Conservation (phyloP, 2,329 filamentous ascomycete genomes). For the Xylaria sp. region DNA sequence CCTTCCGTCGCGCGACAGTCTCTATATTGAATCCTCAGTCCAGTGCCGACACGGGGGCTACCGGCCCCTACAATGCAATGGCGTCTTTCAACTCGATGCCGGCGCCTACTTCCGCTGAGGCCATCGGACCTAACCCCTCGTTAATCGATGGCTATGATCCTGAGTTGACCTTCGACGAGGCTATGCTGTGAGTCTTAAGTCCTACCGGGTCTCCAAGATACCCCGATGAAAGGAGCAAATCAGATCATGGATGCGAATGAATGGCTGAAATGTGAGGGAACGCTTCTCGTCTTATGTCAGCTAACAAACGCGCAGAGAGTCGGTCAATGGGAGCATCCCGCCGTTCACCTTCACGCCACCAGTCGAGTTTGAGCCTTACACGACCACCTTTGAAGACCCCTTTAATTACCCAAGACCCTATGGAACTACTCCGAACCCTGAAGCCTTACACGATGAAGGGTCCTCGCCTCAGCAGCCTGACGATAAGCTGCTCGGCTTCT, state of each 20-base stretch:
- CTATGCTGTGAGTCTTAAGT: conserved; percentile 45
- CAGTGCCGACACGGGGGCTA: conserved; percentile 22
- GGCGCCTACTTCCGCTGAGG: conserved; percentile 42
- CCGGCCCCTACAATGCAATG: conserved; percentile 46
- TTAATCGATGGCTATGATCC: conserved; percentile 49
- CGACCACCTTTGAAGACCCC: conserved; percentile 60
- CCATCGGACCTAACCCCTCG: conserved; percentile 41
- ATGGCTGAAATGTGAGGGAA: neutral
- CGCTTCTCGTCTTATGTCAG: conserved; percentile 2
- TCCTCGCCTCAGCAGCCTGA: conserved; percentile 54
- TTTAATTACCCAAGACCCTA: conserved; percentile 54
- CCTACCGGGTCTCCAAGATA: neutral
- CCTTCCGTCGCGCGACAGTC: neutral
- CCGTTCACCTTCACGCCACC: conserved; percentile 50
- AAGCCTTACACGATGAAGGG: conserved; percentile 41
- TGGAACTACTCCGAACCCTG: conserved; percentile 39
- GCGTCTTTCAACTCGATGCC: conserved; percentile 54
- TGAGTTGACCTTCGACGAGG: conserved; percentile 51
- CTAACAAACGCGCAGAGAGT: conserved; percentile 34
- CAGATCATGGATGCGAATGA: too few relatives aligned
- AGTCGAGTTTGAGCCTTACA: conserved; percentile 57
- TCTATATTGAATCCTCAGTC: conserved; percentile 5
- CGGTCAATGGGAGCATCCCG: conserved; percentile 39
- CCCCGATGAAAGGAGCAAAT: too few relatives aligned
- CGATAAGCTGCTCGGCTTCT: conserved; percentile 71